Percentiles rank a stretch among this genome's conserved stretches.
These are phyloP conservation scores for Coniochaeta prunicola DNA, from an alignment of 2,329 filamentous ascomycete species.

Conservation along the genomic window DNA sequence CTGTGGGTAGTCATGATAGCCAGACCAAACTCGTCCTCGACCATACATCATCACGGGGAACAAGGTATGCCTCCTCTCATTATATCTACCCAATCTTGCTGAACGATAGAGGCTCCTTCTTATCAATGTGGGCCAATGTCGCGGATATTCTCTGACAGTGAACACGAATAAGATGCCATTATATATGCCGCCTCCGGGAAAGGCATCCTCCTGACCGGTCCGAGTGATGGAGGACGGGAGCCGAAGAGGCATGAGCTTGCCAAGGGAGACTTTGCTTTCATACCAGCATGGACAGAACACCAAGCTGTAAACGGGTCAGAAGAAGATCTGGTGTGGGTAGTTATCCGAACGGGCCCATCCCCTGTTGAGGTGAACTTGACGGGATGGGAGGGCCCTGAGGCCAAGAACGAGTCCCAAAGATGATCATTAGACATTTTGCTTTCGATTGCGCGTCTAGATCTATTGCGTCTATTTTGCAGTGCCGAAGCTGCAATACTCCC, in stretches of 20 bases:
- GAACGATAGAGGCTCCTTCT: background rate
- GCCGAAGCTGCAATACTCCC: slow-evolving; percentile 12
- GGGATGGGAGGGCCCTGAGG: slow-evolving; percentile 50
- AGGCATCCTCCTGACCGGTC: slow-evolving; percentile 52
- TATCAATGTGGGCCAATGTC: too few species aligned
- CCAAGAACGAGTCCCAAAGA: slow-evolving; percentile 10
- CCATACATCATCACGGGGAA: slow-evolving; percentile 62
- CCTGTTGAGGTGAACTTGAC: slow-evolving; percentile 57
- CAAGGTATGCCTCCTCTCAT: slow-evolving; percentile 40
- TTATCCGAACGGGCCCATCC: slow-evolving; percentile 53
- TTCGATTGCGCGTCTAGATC: background rate
- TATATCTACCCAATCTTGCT: background rate
- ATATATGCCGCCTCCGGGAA: slow-evolving; percentile 57
- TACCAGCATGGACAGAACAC: slow-evolving; percentile 65
- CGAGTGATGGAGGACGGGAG: slow-evolving; percentile 36
- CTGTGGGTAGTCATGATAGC: slow-evolving; percentile 50
- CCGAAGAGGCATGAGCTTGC: slow-evolving; percentile 47
- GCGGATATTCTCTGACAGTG: too few species aligned
- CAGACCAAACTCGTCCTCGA: slow-evolving; percentile 52
- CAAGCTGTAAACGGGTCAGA: slow-evolving; percentile 61
- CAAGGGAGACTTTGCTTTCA: slow-evolving; percentile 62
- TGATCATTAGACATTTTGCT: background rate
- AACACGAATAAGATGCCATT: slow-evolving; percentile 48
- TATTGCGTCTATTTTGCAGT: background rate
- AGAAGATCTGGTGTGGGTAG: slow-evolving; percentile 57